Conservation (phyloP, 129 eudicot species). For the Chrysanthemum seticuspe region DNA sequence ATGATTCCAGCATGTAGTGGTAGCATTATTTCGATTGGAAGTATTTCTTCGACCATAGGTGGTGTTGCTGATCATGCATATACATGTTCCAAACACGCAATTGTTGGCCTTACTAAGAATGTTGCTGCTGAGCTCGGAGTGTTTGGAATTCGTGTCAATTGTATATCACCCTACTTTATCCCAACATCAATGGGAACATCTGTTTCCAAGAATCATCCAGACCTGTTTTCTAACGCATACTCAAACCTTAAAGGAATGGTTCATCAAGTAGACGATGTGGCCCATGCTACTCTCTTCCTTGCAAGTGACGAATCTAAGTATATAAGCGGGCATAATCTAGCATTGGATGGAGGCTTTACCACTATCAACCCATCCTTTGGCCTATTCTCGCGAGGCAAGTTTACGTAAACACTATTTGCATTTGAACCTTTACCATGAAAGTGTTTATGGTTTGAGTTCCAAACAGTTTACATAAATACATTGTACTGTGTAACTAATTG, state of each 20-base stretch:
- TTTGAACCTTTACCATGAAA: too few relatives aligned
- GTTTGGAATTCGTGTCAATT: constrained; percentile 33
- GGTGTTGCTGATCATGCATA: constrained; percentile 25
- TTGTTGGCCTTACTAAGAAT: constrained; percentile 35
- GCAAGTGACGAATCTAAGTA: constrained; percentile 30
- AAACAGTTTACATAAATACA: too few relatives aligned
- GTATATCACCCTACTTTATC: constrained; percentile 26
- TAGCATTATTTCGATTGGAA: constrained; percentile 23
- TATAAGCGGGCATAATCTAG: constrained; percentile 27
- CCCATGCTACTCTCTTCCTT: constrained; percentile 14
- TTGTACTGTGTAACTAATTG: too few relatives aligned
- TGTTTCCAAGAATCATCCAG: background rate
- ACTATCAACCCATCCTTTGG: constrained; percentile 25
- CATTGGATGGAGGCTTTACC: constrained; percentile 32
- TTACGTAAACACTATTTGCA: background rate
- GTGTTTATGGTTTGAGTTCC: too few relatives aligned
- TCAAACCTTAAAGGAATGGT: constrained; percentile 25
- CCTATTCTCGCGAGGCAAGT: constrained; percentile 15
- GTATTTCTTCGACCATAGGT: constrained; percentile 11
- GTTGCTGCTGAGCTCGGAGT: constrained; percentile 33
- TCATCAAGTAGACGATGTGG: constrained; percentile 18
- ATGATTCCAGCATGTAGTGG: constrained; percentile 30
- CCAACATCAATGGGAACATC: background rate
- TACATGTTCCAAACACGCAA: constrained; percentile 29
- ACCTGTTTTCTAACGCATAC: background rate